Percentiles rank a stretch among this genome's conserved stretches.
These are phyloP conservation scores for Pichia rugopelliculosa DNA, from an alignment of 805 yeast species.

Conservation along the genomic window DNA sequence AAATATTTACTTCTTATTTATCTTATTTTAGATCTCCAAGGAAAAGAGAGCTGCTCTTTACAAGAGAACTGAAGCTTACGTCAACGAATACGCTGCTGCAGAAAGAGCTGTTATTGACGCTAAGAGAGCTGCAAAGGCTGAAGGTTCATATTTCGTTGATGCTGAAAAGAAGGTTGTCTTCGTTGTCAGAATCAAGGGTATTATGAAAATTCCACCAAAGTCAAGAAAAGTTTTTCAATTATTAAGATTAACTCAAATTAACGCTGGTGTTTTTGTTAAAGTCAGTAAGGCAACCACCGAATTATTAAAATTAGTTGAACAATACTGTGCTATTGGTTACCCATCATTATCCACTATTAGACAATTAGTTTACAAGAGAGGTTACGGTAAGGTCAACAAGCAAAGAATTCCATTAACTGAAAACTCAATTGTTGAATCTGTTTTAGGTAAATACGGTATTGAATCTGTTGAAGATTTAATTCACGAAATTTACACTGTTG, in stretches of 20 bases:
- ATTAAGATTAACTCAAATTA: constrained; percentile 87
- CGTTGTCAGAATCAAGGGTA: constrained; percentile 99
- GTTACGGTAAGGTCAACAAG: constrained; percentile 94
- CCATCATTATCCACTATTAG: constrained; percentile 88
- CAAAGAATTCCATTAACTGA: constrained; percentile 89
- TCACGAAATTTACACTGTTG: constrained; percentile 94
- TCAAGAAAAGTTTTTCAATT: constrained; percentile 98
- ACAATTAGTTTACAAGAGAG: constrained; percentile 95
- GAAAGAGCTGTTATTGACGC: constrained; percentile 83
- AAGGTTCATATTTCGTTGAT: constrained; percentile 89
- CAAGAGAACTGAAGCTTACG: constrained; percentile 95
- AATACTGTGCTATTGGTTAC: constrained; percentile 97
- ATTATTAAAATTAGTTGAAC: constrained; percentile 89
- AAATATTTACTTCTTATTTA: background rate
- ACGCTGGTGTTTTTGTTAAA: constrained; percentile 91
- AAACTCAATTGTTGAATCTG: constrained; percentile 80
- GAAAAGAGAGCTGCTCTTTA: constrained; percentile 44
- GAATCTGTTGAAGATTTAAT: constrained; percentile 86
- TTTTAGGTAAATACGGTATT: constrained; percentile 89
- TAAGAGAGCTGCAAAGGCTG: constrained; percentile 89
- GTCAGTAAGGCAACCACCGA: constrained; percentile 93
- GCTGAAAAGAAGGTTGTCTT: constrained; percentile 93
- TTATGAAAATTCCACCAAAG: constrained; percentile 96
- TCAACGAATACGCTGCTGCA: constrained; percentile 87
- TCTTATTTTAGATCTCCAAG: constrained; percentile 32